Base-by-base conservation (phyloP, 352 stramenopile species). In the Nothophytophthora sp. region DNA sequence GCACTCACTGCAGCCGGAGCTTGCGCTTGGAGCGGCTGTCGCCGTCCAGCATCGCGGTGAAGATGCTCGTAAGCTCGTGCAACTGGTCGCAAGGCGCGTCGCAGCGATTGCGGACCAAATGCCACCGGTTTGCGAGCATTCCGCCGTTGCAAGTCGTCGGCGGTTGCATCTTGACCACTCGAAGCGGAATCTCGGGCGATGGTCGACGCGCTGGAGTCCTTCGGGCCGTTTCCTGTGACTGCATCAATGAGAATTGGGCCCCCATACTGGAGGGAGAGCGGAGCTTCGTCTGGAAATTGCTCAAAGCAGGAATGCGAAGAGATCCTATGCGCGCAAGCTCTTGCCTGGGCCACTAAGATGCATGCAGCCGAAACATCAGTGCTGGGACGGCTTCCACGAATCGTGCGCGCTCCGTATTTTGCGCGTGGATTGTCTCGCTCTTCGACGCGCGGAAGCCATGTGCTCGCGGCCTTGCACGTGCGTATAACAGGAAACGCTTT, bases 41-140 rank as follows among this genome's bases (percentile, higher is more conserved):
- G 27, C 33, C 49, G 28, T 37, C 49, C 44, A 66, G 36, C 22
- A 66, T 61, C 43, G 57, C 51, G 16, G 38, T 33, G 44, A 66
- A 66, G 38, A 66, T 52, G 44, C 49, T 37, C 33, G 46, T 51
- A 36, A 66, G 38, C 20, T 32, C 33, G 7, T 56, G 39, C 37
- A 56, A 50, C 30, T 63, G 46, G 25, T 52, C 44, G 42, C 48
- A n/a, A n/a, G n/a, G n/a, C n/a, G n/a, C 33, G 30, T 13, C 10
- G 34, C 10, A 15, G 13, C 29, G 54, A 51, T 44, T 28, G 18
- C 19, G 34, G n/a, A n/a, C n/a, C n/a, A n/a, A n/a, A n/a, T n/a
- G n/a, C 9, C 2, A 27, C 18, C 37, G 22, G 44, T 53, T 46
- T 66, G 44, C 48, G 32, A 38, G 35, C 25, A n/a, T 61, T 25